Evolutionary conservation across 116 monocot species (phyloP).

Genomic region (Papilionanthe hybrid): DNA sequence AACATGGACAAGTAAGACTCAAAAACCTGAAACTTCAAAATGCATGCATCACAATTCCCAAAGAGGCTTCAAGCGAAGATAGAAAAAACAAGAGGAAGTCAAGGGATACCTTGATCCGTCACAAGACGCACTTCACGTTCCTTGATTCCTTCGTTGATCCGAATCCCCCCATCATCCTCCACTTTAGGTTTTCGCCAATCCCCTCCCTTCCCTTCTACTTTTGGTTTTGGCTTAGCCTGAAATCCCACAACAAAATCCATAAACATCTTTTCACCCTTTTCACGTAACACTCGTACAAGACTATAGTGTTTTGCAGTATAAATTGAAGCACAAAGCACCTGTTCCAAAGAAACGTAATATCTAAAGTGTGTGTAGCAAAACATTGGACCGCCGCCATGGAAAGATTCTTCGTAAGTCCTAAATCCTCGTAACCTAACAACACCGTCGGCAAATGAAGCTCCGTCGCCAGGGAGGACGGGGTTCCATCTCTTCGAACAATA

Average conservation of each 20-base stretch:
- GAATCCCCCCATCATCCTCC: neutral
- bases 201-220: neutral
- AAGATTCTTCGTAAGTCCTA: neutral
- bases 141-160: conserved; percentile 8
- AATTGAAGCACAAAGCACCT: neutral
- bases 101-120: conserved; percentile 9
- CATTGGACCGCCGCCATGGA: neutral
- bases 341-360: neutral
- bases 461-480: neutral
- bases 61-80: neutral
- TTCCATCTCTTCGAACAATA: neutral
- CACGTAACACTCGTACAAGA: neutral
- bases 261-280: neutral
- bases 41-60: neutral
- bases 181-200: conserved; percentile 5
- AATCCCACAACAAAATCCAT: neutral
- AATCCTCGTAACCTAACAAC: neutral
- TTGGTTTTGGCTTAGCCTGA: conserved; percentile 1
- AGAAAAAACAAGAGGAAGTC: neutral
- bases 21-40: neutral
- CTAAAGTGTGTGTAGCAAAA: neutral
- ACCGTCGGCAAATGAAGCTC: neutral
- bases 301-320: neutral
- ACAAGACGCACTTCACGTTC: conserved; percentile 11
- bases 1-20: neutral